Evolutionary conservation across 805 yeast species (phyloP).

Genomic region (Ogataea dorogensis): DNA sequence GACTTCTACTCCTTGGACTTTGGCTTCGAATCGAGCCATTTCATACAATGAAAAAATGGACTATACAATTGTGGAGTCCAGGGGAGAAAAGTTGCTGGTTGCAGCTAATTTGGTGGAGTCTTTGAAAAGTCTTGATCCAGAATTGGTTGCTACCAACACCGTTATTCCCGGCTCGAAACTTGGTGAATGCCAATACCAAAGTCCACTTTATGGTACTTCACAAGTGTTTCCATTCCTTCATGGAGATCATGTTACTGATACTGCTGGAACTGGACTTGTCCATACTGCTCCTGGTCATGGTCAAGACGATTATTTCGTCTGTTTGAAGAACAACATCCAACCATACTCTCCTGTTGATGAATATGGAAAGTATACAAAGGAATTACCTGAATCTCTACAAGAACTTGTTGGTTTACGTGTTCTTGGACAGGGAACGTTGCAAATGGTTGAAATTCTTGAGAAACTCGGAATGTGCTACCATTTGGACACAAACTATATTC

Average conservation of each 20-base stretch:
- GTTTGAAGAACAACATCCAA: slow-evolving; percentile 52
- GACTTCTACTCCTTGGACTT: slow-evolving; percentile 99
- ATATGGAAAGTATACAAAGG: slow-evolving; percentile 61
- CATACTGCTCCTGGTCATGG: slow-evolving; percentile 99
- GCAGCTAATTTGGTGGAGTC: slow-evolving; percentile 47
- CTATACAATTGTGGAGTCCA: slow-evolving; percentile 51
- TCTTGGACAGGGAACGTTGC: slow-evolving; percentile 53
- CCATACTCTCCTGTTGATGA: slow-evolving; percentile 79
- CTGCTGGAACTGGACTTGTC: slow-evolving; percentile 92
- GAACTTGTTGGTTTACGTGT: slow-evolving; percentile 58
- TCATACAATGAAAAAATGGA: slow-evolving; percentile 58
- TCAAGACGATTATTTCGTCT: slow-evolving; percentile 81
- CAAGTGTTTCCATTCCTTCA: slow-evolving; percentile 58
- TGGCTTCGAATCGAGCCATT: slow-evolving; percentile 83
- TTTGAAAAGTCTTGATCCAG: slow-evolving; percentile 35
- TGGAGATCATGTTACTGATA: slow-evolving; percentile 77
- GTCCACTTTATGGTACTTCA: slow-evolving; percentile 43
- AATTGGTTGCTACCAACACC: slow-evolving; percentile 23
- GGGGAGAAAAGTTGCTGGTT: slow-evolving; percentile 51
- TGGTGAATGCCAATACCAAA: slow-evolving; percentile 45
- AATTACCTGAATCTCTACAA: slow-evolving; percentile 44
- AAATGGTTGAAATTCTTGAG: slow-evolving; percentile 44
- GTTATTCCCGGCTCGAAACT: slow-evolving; percentile 44
- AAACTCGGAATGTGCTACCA: slow-evolving; percentile 45
- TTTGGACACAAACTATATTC: slow-evolving; percentile 54